Base-by-base conservation (phyloP, 2,329 filamentous ascomycete species). In the Venturiaceae sp. region DNA sequence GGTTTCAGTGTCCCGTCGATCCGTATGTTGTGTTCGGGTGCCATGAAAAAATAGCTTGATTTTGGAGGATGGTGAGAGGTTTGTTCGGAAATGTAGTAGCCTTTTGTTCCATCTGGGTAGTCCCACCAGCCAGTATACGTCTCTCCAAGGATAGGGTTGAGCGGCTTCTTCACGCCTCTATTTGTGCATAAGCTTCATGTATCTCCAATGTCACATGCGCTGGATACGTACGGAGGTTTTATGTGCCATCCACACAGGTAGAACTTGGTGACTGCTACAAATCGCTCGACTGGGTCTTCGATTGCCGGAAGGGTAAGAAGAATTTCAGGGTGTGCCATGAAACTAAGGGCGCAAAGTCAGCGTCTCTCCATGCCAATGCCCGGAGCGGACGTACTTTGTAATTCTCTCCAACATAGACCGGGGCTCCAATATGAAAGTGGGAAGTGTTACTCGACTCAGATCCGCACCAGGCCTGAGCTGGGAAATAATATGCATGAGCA, bases 181-280 rank as follows among this genome's bases (percentile, higher is more conserved):
- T 63, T 65, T 33, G 8, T 28, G 26, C 16, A 28, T 61, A 26
- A 58, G 44, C 28, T 8, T 58, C 5, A 4, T 21, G 13, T 34
- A 11, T 26, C 9, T 23, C n/a, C 37, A 30, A 13, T 5, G 2
- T 5, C 8, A n/a, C n/a, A 3, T 34, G 37, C 23, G 5, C 47
- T n/a, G 58, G 32, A 19, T 36, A 80, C 88, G 69, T 82, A 95
- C 90, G 91, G 88, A 68, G 94, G 94, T 74, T 92, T 94, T 71
- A 99, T 96, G 72, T 99, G 94, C 94, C 94, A 99, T 67, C 94
- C 94, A 72, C 91, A 96, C 47, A 99, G 79, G 73, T 99, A 99
- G 73, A 99, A 99, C 74, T 95, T 96, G 69, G 96, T 90, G 54
- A 99, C 94, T 14, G 91, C 89, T 32, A 97, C 85, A 69, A 99